Conservation (phyloP, 495 filamentous ascomycete species). For the Darksidea phi region DNA sequence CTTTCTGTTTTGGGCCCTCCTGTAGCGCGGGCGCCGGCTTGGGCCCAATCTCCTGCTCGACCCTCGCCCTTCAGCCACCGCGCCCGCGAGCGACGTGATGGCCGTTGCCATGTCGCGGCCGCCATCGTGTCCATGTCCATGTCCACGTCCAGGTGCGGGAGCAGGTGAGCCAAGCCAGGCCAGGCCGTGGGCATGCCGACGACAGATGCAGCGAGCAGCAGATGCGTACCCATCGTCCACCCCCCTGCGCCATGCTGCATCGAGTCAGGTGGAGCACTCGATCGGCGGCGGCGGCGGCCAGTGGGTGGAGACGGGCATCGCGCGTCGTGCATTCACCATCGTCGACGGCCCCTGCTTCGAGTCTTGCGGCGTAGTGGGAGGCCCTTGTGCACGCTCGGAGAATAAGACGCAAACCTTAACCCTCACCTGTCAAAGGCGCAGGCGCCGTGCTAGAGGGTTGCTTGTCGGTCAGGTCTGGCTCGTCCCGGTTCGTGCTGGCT, state of each 20-base stretch:
- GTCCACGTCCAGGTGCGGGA: background rate
- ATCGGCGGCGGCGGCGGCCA: conserved; percentile 7
- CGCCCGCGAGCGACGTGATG: conserved; percentile 13
- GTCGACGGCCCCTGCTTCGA: conserved; percentile 24
- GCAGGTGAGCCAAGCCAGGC: conserved; percentile 7
- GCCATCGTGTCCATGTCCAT: conserved; percentile 7
- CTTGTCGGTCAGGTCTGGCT: background rate
- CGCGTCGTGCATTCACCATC: conserved; percentile 21
- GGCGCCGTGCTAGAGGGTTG: conserved; percentile 14
- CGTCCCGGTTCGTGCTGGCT: too few species aligned
- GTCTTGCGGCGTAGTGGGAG: conserved; percentile 14
- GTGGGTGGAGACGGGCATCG: conserved; percentile 3
- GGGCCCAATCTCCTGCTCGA: conserved; percentile 31
- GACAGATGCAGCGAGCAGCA: background rate
- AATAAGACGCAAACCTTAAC: conserved; percentile 30
- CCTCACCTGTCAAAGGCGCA: conserved; percentile 27
- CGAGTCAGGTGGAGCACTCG: conserved; percentile 26
- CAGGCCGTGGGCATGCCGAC: conserved; percentile 6
- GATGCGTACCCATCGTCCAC: conserved; percentile 6
- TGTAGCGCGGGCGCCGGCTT: background rate
- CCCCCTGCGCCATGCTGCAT: conserved; percentile 16
- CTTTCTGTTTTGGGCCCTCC: conserved; percentile 27
- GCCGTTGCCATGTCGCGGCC: conserved; percentile 23
- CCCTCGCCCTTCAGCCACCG: conserved; percentile 21
- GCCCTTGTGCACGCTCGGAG: conserved; percentile 19